Evolutionary conservation across 2,329 filamentous ascomycete genomes (phyloP).

Genomic region (Cytospora schulzeri): DNA sequence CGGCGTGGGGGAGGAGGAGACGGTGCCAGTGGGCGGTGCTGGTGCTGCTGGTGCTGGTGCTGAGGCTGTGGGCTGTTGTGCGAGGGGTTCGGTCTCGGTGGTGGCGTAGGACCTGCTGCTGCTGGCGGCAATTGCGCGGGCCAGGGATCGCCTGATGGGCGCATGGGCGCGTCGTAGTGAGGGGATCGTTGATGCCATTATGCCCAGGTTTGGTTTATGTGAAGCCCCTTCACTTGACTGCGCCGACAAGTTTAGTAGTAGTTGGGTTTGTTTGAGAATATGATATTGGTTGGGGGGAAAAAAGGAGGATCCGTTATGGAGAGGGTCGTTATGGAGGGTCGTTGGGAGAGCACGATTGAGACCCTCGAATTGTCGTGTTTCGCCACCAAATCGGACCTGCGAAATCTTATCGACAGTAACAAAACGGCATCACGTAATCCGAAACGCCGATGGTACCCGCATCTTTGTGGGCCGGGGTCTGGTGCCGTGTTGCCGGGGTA

Average conservation of each 20-base stretch:
- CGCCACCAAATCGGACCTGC: slow-evolving; percentile 21
- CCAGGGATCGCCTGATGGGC: slow-evolving; percentile 46
- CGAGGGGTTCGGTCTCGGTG: slow-evolving; percentile 39
- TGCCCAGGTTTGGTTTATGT: background rate
- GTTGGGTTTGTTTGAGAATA: too few species aligned
- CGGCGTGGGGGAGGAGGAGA: slow-evolving; percentile 15
- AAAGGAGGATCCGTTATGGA: too few species aligned
- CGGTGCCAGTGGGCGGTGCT: slow-evolving; percentile 23
- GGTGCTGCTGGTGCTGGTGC: slow-evolving; percentile 23
- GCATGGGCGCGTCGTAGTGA: slow-evolving; percentile 46
- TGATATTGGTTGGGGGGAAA: background rate
- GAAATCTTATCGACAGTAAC: slow-evolving; percentile 16
- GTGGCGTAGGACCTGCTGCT: slow-evolving; percentile 50
- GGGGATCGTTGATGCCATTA: slow-evolving; percentile 45
- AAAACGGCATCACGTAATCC: slow-evolving; percentile 19
- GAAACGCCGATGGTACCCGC: slow-evolving; percentile 24
- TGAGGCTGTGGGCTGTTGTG: slow-evolving; percentile 26
- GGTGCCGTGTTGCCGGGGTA: too few species aligned
- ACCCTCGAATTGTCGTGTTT: slow-evolving; percentile 7
- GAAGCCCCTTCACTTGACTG: slow-evolving; percentile 1
- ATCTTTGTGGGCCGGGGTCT: slow-evolving; percentile 4
- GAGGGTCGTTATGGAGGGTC: background rate
- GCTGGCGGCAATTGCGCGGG: slow-evolving; percentile 35
- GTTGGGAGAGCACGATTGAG: background rate
- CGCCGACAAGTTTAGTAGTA: background rate